These are phyloP conservation scores for Chlamydomonas applanata DNA, from an alignment of 139 green algal genomes.

Conservation along the genomic window DNA sequence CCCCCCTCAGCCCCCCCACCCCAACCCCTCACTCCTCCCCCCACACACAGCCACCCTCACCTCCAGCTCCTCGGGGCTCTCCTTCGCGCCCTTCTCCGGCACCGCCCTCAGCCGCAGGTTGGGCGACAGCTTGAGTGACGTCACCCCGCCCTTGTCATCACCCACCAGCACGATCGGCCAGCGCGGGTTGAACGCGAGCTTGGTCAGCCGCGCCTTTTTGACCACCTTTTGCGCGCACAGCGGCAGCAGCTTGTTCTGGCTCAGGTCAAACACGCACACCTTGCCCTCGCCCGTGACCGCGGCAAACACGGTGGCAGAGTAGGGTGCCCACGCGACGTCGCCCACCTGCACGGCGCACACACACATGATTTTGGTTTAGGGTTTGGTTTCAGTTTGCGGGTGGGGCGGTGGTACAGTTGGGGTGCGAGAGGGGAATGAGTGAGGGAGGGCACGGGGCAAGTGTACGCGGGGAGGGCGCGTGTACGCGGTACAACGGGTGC, in stretches of 20 bases:
- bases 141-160: constrained; percentile 81
- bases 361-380: no score
- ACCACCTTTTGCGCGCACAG: constrained; percentile 88
- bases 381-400: constrained; percentile 64
- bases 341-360: constrained; percentile 55
- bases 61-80: constrained; percentile 45
- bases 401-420: constrained; percentile 33
- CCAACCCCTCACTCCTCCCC: no score
- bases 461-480: no score
- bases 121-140: constrained; percentile 86
- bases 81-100: constrained; percentile 43
- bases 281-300: constrained; percentile 79
- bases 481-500: no score
- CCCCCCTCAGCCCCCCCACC: no score
- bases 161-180: constrained; percentile 89
- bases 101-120: constrained; percentile 74
- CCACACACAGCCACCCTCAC: no score
- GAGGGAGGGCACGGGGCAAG: no score
- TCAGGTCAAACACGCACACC: constrained; percentile 84
- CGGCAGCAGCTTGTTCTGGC: constrained; percentile 73
- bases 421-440: background rate
- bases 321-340: constrained; percentile 89
- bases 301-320: constrained; percentile 83
- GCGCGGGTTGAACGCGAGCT: constrained; percentile 84
- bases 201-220: constrained; percentile 80